A percentile compares a stretch with the other conserved stretches of the same genome.
Evolutionary conservation across 495 filamentous ascomycete genomes (phyloP).

Genomic region (Penicillium canescens): DNA sequence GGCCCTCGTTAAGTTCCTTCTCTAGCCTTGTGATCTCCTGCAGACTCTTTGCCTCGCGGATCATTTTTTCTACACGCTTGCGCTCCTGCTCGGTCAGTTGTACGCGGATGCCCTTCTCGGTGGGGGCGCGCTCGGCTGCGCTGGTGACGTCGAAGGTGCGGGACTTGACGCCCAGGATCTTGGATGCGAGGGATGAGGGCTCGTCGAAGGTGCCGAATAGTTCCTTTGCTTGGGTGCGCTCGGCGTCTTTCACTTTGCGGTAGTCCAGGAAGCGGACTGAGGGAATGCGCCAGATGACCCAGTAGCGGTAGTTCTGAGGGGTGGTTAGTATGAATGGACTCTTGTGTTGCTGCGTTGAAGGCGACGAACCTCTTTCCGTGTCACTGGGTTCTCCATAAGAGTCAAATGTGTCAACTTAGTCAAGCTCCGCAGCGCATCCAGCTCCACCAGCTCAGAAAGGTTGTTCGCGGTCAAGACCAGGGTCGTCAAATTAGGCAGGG

Average conservation of each 20-base stretch:
- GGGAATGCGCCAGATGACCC: constrained; percentile 84
- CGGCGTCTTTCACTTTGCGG: constrained; percentile 81
- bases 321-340: constrained; percentile 4
- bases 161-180: constrained; percentile 90
- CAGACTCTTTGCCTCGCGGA: constrained; percentile 80
- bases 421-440: constrained; percentile 78
- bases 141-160: constrained; percentile 71
- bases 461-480: constrained; percentile 79
- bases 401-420: constrained; percentile 72
- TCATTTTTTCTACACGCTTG: constrained; percentile 70
- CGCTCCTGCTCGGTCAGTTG: constrained; percentile 70
- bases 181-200: constrained; percentile 78
- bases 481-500: constrained; percentile 74
- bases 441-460: constrained; percentile 76
- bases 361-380: constrained; percentile 80
- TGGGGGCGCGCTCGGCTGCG: constrained; percentile 36
- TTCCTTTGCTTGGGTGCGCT: constrained; percentile 71
- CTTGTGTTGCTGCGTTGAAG: neutral
- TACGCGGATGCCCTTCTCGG: constrained; percentile 66
- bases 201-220: constrained; percentile 78
- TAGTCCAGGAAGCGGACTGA: constrained; percentile 91
- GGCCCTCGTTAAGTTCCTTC: constrained; percentile 83
- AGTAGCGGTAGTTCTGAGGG: constrained; percentile 85
- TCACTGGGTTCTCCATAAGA: constrained; percentile 84
- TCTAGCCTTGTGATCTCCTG: constrained; percentile 81